Evolutionary conservation across 2,329 filamentous ascomycete species (phyloP).

Genomic region (Cytospora piceae): DNA sequence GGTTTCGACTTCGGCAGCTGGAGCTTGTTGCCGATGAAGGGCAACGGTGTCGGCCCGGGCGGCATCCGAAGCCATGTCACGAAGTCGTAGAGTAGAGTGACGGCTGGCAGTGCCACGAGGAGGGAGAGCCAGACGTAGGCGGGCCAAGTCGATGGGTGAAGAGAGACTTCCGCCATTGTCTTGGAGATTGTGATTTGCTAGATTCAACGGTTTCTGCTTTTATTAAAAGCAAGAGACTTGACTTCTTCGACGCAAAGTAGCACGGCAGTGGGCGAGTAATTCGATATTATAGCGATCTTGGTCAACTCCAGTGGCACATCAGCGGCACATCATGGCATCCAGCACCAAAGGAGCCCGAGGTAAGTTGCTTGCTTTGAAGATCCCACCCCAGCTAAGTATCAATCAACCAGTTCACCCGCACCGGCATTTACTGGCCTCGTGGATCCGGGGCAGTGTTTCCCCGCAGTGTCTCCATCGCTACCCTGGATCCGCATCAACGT

Average conservation of each 20-base stretch:
- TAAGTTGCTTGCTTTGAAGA: too few relatives aligned
- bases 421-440: background rate
- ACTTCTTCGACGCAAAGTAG: background rate
- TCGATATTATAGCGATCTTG: background rate
- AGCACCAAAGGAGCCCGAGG: too few relatives aligned
- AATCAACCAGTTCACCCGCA: background rate
- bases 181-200: background rate
- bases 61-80: constrained; percentile 45
- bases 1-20: constrained; percentile 35
- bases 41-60: constrained; percentile 50
- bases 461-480: constrained; percentile 12
- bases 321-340: background rate
- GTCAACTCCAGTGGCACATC: background rate
- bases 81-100: constrained; percentile 39
- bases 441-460: constrained; percentile 18
- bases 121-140: constrained; percentile 33
- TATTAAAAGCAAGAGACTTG: background rate
- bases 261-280: background rate
- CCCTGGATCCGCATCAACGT: constrained; percentile 9
- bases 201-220: background rate
- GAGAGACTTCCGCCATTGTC: constrained; percentile 16
- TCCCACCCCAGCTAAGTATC: too few relatives aligned
- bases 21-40: constrained; percentile 48
- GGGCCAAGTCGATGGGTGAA: constrained; percentile 30
- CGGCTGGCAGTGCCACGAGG: constrained; percentile 32